These are phyloP conservation scores for Tuber indicum DNA, from an alignment of 495 filamentous ascomycete species.

Conservation along the genomic window DNA sequence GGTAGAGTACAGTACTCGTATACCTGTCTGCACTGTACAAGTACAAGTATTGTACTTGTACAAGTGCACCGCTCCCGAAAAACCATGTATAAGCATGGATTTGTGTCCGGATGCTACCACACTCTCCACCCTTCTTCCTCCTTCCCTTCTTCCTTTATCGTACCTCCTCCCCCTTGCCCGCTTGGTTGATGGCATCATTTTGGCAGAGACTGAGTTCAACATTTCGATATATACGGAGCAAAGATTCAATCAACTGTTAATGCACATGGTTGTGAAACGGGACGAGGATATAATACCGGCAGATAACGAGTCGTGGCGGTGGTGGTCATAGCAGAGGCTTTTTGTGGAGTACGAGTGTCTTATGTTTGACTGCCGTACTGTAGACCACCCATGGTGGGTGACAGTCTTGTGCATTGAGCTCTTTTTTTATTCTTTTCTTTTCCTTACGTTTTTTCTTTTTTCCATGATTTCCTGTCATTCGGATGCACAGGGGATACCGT, in stretches of 20 bases:
- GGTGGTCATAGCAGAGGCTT: background rate
- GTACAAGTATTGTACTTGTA: background rate
- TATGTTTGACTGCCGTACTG: background rate
- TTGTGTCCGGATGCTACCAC: background rate
- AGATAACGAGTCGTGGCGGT: background rate
- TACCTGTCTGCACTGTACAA: background rate
- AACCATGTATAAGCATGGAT: background rate
- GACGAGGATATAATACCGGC: background rate
- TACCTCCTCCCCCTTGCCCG: background rate
- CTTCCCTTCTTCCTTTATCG: background rate
- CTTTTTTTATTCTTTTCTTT: background rate
- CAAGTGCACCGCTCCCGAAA: background rate
- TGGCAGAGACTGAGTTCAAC: background rate
- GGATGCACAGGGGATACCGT: background rate
- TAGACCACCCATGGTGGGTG: background rate
- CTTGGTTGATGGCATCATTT: background rate
- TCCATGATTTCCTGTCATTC: background rate
- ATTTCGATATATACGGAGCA: background rate
- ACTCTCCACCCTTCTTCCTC: background rate
- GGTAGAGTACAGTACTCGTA: background rate
- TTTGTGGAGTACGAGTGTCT: background rate
- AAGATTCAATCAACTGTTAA: background rate
- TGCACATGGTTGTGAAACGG: background rate
- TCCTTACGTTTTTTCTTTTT: background rate
- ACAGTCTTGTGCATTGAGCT: background rate